phyloP scores from a whole-genome alignment of 2,329 filamentous ascomycete species.

The Xylariomycetidae sp. region DNA sequence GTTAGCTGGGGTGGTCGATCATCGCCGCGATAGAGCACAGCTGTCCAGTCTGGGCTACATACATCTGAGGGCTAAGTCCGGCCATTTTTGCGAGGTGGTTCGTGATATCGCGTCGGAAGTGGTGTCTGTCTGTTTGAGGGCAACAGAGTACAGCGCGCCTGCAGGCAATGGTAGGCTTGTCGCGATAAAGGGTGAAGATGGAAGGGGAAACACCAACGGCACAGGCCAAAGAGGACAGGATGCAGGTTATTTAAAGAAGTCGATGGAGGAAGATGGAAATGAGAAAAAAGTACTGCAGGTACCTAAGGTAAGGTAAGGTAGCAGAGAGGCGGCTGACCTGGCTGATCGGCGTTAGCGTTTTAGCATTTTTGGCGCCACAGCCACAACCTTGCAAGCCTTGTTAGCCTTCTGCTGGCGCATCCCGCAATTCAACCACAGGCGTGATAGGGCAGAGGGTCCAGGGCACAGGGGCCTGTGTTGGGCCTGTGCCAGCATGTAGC shows the following conservation, averaged over 20 bases:
- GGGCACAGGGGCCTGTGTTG: not conserved
- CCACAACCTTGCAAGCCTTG: no score
- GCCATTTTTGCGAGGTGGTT: constrained; percentile 49
- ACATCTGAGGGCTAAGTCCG: constrained; percentile 59
- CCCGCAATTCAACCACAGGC: no score
- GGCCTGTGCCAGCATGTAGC: not conserved
- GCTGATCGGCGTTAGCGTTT: no score
- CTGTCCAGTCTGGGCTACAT: no score
- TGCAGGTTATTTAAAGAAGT: constrained; percentile 8
- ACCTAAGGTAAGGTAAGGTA: not conserved
- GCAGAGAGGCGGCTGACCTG: not conserved
- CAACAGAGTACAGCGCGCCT: not conserved
- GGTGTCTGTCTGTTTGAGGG: constrained; percentile 1
- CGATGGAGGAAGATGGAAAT: constrained; percentile 15
- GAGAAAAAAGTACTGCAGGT: constrained; percentile 4
- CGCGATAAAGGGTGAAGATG: no score
- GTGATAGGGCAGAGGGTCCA: no score
- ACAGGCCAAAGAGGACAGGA: not conserved
- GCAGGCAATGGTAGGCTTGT: no score
- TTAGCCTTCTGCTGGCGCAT: no score
- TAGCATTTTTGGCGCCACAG: no score
- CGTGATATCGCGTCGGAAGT: constrained; percentile 2
- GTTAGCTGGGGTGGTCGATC: constrained; percentile 25
- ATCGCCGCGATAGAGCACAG: no score
- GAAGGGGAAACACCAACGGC: not conserved